Evolutionary conservation across 2,329 filamentous ascomycete genomes (phyloP).

Genomic region (Colletotrichum sp.): DNA sequence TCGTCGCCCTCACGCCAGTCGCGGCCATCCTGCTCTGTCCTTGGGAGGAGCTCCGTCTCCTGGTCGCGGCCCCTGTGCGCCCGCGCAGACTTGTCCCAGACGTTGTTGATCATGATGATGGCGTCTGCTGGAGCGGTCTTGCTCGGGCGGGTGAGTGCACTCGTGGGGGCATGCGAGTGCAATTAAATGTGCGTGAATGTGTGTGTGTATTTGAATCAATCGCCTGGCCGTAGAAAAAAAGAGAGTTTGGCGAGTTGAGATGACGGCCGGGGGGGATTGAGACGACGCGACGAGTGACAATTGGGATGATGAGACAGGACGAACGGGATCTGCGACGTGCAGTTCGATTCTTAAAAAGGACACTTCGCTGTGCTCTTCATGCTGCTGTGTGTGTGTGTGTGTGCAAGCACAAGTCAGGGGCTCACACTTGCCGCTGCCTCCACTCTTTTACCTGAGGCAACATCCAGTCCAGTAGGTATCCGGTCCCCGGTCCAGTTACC

Average conservation of each 20-base stretch:
- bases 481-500: not conserved
- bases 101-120: slow-evolving; percentile 1
- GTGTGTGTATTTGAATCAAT: not conserved
- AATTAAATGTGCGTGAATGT: not conserved
- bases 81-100: slow-evolving; percentile 12
- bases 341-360: not conserved
- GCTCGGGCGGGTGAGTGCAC: not conserved
- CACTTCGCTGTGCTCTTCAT: not conserved
- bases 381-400: not conserved
- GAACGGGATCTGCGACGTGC: not conserved
- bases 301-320: slow-evolving; percentile 1
- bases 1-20: slow-evolving; percentile 10
- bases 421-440: not conserved
- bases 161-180: not conserved
- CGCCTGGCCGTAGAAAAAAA: not conserved
- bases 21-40: not conserved
- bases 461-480: not conserved
- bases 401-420: not conserved
- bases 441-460: slow-evolving; percentile 2
- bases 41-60: not conserved
- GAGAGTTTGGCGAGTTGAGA: not conserved
- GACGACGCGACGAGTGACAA: not conserved
- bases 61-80: not conserved
- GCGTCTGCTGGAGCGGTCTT: not conserved
- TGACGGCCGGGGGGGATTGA: not conserved